phyloP scores from a whole-genome alignment of 805 yeast genomes.

The Teunomyces cretensis region DNA sequence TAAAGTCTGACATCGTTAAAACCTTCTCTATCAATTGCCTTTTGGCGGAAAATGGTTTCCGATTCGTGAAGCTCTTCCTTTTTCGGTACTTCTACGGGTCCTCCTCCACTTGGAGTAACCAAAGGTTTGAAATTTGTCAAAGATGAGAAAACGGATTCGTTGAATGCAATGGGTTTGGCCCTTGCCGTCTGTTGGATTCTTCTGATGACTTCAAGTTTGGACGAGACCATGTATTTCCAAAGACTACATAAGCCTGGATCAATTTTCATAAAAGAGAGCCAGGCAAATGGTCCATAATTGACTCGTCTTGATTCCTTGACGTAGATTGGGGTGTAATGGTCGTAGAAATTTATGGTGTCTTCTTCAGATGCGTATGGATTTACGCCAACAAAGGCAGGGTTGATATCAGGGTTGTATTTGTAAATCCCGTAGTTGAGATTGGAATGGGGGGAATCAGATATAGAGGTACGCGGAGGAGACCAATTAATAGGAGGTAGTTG shows the following conservation, averaged over 20 bases:
- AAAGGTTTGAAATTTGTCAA: neutral
- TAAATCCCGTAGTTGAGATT: neutral
- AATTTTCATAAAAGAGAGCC: conserved; percentile 47
- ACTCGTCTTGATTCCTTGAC: conserved; percentile 37
- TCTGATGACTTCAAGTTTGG: conserved; percentile 2
- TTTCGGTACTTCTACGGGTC: neutral
- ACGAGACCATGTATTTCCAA: conserved; percentile 8
- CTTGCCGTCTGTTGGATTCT: neutral
- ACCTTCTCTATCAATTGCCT: conserved; percentile 25
- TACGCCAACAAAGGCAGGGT: conserved; percentile 18
- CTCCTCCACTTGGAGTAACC: neutral
- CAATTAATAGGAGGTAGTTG: conserved; percentile 8
- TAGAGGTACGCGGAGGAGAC: neutral
- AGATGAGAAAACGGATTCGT: neutral
- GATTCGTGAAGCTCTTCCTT: neutral
- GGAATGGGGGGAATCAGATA: neutral
- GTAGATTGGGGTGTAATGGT: conserved; percentile 44
- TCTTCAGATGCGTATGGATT: conserved; percentile 21
- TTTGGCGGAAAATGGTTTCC: conserved; percentile 22
- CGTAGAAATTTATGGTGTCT: conserved; percentile 42
- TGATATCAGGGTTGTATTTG: conserved; percentile 8
- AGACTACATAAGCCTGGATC: conserved; percentile 31
- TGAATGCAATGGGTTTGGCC: neutral
- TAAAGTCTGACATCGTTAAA: conserved; percentile 22
- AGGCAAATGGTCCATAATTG: conserved; percentile 54